These are phyloP conservation scores for Turritis glabra DNA, from an alignment of 345 rosid species.

Conservation along the genomic window DNA sequence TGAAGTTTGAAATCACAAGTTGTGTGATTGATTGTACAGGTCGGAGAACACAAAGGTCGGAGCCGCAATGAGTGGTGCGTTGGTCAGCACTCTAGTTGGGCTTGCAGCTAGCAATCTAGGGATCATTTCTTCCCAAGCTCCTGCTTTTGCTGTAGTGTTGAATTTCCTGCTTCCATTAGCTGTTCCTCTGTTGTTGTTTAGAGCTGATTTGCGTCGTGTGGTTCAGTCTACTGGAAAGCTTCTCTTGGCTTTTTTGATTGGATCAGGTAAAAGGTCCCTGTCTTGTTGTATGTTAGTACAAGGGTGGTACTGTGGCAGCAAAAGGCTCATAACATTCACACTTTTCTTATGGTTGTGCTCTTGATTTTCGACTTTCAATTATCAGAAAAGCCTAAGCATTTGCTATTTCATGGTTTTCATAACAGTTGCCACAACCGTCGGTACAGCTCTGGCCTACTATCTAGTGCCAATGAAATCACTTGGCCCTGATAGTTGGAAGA, in stretches of 20 bases:
- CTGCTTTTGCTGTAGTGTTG: slow-evolving; percentile 62
- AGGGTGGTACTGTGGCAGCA: not conserved
- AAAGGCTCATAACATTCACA: not conserved
- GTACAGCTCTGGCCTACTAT: slow-evolving; percentile 69
- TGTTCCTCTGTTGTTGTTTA: slow-evolving; percentile 71
- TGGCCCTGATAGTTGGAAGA: slow-evolving; percentile 88
- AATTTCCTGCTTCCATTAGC: slow-evolving; percentile 77
- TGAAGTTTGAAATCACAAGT: not conserved
- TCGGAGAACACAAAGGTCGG: slow-evolving; percentile 89
- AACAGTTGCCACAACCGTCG: slow-evolving; percentile 75
- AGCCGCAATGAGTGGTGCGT: slow-evolving; percentile 77
- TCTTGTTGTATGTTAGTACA: not conserved
- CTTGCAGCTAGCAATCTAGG: slow-evolving; percentile 82
- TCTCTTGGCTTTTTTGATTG: slow-evolving; percentile 72
- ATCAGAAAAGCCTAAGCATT: slow-evolving; percentile 23
- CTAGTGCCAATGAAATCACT: slow-evolving; percentile 85
- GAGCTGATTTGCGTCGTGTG: slow-evolving; percentile 78
- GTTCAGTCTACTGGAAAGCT: slow-evolving; percentile 74
- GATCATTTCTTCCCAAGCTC: slow-evolving; percentile 67
- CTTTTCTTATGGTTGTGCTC: not conserved
- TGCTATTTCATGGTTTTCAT: not conserved
- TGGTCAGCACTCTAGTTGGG: slow-evolving; percentile 84
- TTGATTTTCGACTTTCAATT: not conserved
- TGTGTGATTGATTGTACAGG: slow-evolving; percentile 45
- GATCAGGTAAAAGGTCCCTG: slow-evolving; percentile 54